A percentile compares a stretch with the other conserved stretches of the same genome.
phyloP scores from a whole-genome alignment of 805 yeast species.

The Wickerhamomyces canadensis region DNA sequence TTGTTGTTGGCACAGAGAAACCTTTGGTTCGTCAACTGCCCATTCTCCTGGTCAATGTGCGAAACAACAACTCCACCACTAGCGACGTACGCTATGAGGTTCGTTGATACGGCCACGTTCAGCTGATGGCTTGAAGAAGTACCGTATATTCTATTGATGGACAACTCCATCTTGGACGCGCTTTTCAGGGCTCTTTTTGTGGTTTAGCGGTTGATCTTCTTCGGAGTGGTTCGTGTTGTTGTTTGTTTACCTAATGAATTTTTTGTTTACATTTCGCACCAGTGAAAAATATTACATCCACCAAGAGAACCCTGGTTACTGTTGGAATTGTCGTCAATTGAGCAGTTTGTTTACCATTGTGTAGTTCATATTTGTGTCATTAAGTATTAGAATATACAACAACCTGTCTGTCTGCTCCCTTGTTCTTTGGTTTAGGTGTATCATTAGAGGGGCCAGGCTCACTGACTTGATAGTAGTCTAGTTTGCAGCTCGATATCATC shows the following conservation, averaged over 20 bases:
- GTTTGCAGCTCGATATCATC: slow-evolving; percentile 18
- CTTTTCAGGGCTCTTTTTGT: neutral
- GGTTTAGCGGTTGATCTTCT: no score
- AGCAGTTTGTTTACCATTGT: no score
- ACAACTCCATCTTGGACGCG: slow-evolving; percentile 8
- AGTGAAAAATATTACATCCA: no score
- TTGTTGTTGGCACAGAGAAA: slow-evolving; percentile 44
- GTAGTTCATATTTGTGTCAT: neutral
- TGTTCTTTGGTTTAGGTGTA: no score
- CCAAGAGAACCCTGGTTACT: no score
- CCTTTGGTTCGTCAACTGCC: slow-evolving; percentile 31
- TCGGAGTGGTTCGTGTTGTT: neutral
- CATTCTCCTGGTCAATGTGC: slow-evolving; percentile 22
- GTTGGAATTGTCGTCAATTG: no score
- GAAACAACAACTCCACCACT: slow-evolving; percentile 57
- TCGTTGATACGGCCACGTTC: slow-evolving; percentile 35
- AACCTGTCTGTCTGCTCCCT: no score
- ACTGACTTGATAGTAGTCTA: slow-evolving; percentile 9
- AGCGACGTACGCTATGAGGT: slow-evolving; percentile 47
- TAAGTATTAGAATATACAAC: neutral
- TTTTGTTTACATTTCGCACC: slow-evolving; percentile 1
- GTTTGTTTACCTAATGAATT: slow-evolving; percentile 1
- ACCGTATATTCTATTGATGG: slow-evolving; percentile 34
- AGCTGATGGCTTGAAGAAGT: slow-evolving; percentile 39
- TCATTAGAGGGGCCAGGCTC: no score